Evolutionary conservation across 306 rosid species (phyloP), one percentile per base, ranked within the genome.

Genomic region (Aeschynomene evenia): DNA sequence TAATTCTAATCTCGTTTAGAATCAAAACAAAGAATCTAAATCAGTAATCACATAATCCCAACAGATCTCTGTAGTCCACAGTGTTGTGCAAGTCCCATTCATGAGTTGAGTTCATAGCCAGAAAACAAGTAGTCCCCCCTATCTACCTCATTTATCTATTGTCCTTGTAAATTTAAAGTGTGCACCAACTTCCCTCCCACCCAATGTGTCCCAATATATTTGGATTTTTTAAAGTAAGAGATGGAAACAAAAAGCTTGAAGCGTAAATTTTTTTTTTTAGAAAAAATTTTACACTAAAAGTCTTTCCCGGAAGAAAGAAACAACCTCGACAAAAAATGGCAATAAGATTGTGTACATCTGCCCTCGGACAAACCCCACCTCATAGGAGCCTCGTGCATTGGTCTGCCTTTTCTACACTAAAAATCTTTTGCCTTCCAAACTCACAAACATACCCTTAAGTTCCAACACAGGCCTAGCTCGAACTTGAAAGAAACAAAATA

Each of bases 111-210:
- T 77, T 81, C 60, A 58, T 56, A 66, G 73, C 67, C 71, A 66
- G 54, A 71, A 24, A 53, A 14, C 8, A 54, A 23, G 49, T 66
- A 66, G 69, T 69, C 88, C 81, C 79, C 51, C 54, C 84, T 74
- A 64, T 71, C 43, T 14, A 72, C 11, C 16, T 66, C 62, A 68
- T 58, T 70, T 28, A 51, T 57, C 20, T 40, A 49, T 45, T 46
- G 29, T 61, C 79, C 62, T 43, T 21, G 70, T 77, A 75, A 75
- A 58, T 61, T 52, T 70, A 31, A 51, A 34, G 67, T 26, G 66
- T 64, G 66, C 57, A 74, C 63, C 54, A 80, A 77, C 74, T 77
- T 65, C 61, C 74, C 28, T 67, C 70, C 54, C 12, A 61, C 61
- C 76, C 68, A 82, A 54, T 65, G n/a, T 66, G 60, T 26, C 43